A percentile compares a stretch with the other conserved stretches of the same genome.
These are phyloP conservation scores for Coelastrella sp. DNA, from an alignment of 139 green algal genomes.

Conservation along the genomic window DNA sequence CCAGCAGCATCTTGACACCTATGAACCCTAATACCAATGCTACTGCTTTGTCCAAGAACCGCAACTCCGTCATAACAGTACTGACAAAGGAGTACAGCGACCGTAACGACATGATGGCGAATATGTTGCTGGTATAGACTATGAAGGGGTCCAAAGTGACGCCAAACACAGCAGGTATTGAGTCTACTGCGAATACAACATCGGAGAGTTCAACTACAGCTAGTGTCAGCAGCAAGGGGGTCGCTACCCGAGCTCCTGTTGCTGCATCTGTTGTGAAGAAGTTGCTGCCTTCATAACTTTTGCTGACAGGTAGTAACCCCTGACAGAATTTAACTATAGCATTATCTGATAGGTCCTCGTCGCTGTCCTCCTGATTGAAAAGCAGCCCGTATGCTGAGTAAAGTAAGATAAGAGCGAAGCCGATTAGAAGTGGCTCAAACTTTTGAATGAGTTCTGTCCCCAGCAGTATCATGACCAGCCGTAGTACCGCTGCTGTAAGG, in stretches of 20 bases:
- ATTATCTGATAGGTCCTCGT: conserved; percentile 74
- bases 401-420: conserved; percentile 96
- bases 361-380: conserved; percentile 75
- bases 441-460: conserved; percentile 85
- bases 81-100: conserved; percentile 83
- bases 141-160: conserved; percentile 98
- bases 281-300: conserved; percentile 90
- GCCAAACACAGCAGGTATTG: conserved; percentile 88
- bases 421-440: conserved; percentile 91
- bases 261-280: conserved; percentile 84
- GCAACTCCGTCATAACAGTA: conserved; percentile 67
- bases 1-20: conserved; percentile 86
- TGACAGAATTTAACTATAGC: conserved; percentile 85
- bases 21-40: conserved; percentile 92
- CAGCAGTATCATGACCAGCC: conserved; percentile 86
- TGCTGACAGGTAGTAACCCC: conserved; percentile 75
- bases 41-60: conserved; percentile 89
- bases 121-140: conserved; percentile 97
- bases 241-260: conserved; percentile 65
- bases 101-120: conserved; percentile 89
- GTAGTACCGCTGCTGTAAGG: conserved; percentile 88
- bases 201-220: conserved; percentile 95
- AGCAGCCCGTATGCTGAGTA: conserved; percentile 84
- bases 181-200: conserved; percentile 97
- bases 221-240: conserved; percentile 94